phyloP scores from a whole-genome alignment of 2,329 filamentous ascomycete species.

The Botryosphaeria agaves region DNA sequence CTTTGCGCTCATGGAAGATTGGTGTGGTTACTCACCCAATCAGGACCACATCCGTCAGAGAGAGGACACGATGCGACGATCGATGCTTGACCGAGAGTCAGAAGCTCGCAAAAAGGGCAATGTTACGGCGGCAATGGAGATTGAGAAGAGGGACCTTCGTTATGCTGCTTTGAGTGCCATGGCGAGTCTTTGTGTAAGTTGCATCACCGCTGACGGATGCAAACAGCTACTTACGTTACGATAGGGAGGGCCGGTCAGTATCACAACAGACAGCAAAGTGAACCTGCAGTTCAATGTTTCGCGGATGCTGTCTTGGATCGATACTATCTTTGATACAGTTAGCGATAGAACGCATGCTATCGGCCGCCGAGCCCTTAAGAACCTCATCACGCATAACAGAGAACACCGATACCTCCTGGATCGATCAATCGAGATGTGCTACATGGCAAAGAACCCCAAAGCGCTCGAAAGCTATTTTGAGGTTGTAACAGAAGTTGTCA shows the following conservation, averaged over 20 bases:
- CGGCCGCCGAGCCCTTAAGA: constrained; percentile 72
- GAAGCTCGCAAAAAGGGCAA: constrained; percentile 58
- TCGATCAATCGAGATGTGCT: constrained; percentile 82
- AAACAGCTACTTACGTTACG: no score
- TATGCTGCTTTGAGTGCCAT: constrained; percentile 88
- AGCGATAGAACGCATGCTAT: constrained; percentile 88
- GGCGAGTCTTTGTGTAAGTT: constrained; percentile 72
- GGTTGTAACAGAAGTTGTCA: constrained; percentile 74
- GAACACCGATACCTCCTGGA: constrained; percentile 75
- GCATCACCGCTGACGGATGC: constrained; percentile 2
- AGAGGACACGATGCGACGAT: constrained; percentile 77
- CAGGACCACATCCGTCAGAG: constrained; percentile 64
- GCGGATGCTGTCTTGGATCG: constrained; percentile 88
- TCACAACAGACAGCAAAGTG: constrained; percentile 77
- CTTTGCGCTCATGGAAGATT: constrained; percentile 97
- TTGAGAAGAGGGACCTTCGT: constrained; percentile 83
- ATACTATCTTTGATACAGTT: constrained; percentile 79
- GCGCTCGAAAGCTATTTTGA: constrained; percentile 90
- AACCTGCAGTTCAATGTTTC: constrained; percentile 80
- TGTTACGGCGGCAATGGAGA: constrained; percentile 81
- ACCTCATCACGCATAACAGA: constrained; percentile 78
- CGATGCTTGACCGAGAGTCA: constrained; percentile 60
- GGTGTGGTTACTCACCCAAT: constrained; percentile 94
- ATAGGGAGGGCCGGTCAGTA: constrained; percentile 52
- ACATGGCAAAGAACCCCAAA: constrained; percentile 62